Evolutionary conservation across 352 stramenopile species (phyloP), one percentile per base, ranked within the genome.

Genomic region (Plasmopara halstedii): DNA sequence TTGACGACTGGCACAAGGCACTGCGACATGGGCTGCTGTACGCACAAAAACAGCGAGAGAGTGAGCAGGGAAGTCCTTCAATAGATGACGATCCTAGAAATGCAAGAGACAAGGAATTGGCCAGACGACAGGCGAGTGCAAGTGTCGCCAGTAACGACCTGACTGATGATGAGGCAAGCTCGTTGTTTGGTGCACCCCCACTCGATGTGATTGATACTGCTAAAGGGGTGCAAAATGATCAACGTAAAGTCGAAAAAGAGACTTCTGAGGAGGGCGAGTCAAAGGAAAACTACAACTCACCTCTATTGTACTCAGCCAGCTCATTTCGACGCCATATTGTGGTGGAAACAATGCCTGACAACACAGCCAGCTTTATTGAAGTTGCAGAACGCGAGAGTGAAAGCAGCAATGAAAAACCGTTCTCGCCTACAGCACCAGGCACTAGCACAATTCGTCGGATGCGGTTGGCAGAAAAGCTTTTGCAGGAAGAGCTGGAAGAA

Each of bases 1-100:
- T 85, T 50, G 63, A 75, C 31, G 73, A 83, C 20, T 89, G 77
- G 77, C 73, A 84, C 48, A 79, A 81, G 44, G 72, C 70, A 15
- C 53, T 89, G 17, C 58, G 61, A 13, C 53, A 60, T 9, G 63
- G 51, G 9, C 56, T 88, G 13, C 45, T 77, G 50, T 48, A 76
- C 38, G 35, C 57, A 9, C 60, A 72, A 34, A 52, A 64, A 29
- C 55, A 64, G 39, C 42, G 51, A 6, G 62, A 58, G 37, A 64
- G 54, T 10, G 45, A 57, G 6, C 41, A 63, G 20, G 43, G 31
- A 39, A 43, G 45, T 22, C 17, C 27, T 3, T 57, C 55, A 10
- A 35, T 47, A 11, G 52, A 66, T 26, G 51, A 69, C 29, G 59
- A 69, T 43, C 53, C 60, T 6, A 53, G 51, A 13, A 53, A 57